Evolutionary conservation across 768 basidiomycete genomes (phyloP), one percentile per base, ranked within the genome.

Genomic region (Tulasnella sp.): DNA sequence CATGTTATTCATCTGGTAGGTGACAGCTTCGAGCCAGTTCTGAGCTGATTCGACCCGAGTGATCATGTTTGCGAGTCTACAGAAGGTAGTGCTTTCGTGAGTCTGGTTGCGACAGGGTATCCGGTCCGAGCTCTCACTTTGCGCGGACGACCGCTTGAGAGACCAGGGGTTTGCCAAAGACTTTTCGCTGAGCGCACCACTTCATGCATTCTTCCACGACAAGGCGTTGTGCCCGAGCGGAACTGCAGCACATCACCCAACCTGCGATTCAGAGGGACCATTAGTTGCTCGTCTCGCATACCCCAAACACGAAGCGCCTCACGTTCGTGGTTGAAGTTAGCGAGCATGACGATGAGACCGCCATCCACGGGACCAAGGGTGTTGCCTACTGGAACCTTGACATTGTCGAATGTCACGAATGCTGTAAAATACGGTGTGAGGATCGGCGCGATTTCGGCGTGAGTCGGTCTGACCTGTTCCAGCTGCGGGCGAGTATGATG

Each of bases 251-350:
- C 93, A 96, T 96, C 38, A 94, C 93, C 95, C 94, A 97, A 82
- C 93, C 78, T 79, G 73, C 39, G 7, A 34, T 40, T 8, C 31
- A 5, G 36, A 31, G 39, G 24, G 21, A 19, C 5, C 1, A 19
- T 79, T 24, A 27, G 27, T 31, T 5, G 7, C 42, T 31, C 71
- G 31, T 68, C 62, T 68, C 8, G 27, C 12, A 14, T 12, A 2
- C n/a, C 40, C 14, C 10, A 31, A 36, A 31, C n/a, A 40, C 7
- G 1, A 52, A 79, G 18, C 7, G 7, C 58, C 78, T 39, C 44
- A 79, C 76, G 92, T 84, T 96, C 96, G 85, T 97, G 95, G 84
- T 97, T 97, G 87, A 97, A 98, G 86, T 97, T 98, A 81, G 93
- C 85, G 21, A 90, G 85, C 72, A 90, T 89, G 71, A 91, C 91